These are phyloP conservation scores for Eucalyptus pauciflora DNA, from an alignment of 345 rosid species.

Conservation along the genomic window DNA sequence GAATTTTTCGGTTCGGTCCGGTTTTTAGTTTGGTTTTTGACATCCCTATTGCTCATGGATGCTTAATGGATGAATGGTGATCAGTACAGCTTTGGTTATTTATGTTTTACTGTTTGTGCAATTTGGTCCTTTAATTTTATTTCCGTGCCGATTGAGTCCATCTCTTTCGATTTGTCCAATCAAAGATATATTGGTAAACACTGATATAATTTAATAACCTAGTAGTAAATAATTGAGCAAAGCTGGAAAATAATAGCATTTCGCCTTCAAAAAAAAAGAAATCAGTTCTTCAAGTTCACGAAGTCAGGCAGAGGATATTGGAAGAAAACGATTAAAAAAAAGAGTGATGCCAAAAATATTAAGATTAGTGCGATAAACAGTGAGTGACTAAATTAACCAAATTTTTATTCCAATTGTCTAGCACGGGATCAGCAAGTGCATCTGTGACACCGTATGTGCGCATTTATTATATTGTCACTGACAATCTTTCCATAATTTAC, in stretches of 20 bases:
- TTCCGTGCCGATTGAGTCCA: background rate
- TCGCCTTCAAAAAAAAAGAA: rapidly evolving
- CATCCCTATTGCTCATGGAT: too few species aligned
- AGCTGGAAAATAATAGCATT: background rate
- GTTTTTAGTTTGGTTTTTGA: too few species aligned
- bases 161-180: background rate
- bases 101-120: background rate
- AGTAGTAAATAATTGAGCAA: background rate
- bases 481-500: too few species aligned
- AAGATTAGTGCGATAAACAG: too few species aligned
- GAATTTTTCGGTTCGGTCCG: too few species aligned
- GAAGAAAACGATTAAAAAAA: background rate
- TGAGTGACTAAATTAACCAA: too few species aligned
- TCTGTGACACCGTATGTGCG: too few species aligned
- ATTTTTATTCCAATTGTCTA: too few species aligned
- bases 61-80: too few species aligned
- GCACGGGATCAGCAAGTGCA: too few species aligned
- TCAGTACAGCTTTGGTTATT: background rate
- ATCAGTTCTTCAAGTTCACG: background rate
- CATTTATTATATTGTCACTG: too few species aligned
- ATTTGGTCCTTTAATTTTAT: background rate
- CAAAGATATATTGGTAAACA: background rate
- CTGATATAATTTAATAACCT: background rate
- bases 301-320: background rate
- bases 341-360: background rate